phyloP scores from a whole-genome alignment of 306 rosid genomes.

The Inga oerstediana region DNA sequence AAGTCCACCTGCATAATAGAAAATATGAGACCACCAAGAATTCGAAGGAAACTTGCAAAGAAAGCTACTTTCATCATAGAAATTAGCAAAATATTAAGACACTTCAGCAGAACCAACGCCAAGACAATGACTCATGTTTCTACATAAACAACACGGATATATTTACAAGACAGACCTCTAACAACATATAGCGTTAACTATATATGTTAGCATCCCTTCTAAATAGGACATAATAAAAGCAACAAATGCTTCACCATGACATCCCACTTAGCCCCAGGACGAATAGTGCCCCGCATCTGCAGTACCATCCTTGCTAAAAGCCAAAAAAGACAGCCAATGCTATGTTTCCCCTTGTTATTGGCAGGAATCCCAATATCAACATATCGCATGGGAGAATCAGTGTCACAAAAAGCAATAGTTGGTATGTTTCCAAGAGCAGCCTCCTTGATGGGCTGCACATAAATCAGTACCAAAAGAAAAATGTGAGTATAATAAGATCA shows the following conservation, averaged over 20 bases:
- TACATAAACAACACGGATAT: neutral
- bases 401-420: constrained; percentile 82
- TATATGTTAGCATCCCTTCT: neutral
- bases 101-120: neutral
- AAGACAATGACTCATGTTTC: neutral
- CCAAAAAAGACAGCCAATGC: constrained; percentile 90
- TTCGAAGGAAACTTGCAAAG: neutral
- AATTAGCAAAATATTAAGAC: neutral
- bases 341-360: constrained; percentile 87
- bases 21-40: neutral
- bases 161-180: neutral
- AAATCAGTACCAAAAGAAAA: constrained; percentile 9
- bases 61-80: neutral
- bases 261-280: constrained; percentile 76
- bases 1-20: constrained; percentile 68
- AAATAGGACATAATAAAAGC: neutral
- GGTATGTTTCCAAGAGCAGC: constrained; percentile 90
- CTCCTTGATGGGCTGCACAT: constrained; percentile 79
- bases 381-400: constrained; percentile 82
- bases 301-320: constrained; percentile 81
- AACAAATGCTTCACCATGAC: constrained; percentile 60
- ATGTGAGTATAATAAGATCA: neutral
- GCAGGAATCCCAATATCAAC: constrained; percentile 91
- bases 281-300: constrained; percentile 80
- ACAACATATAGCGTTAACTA: neutral